Conservation (phyloP, 1,284 basidiomycete genomes). For the Neolentinus lepideus region DNA sequence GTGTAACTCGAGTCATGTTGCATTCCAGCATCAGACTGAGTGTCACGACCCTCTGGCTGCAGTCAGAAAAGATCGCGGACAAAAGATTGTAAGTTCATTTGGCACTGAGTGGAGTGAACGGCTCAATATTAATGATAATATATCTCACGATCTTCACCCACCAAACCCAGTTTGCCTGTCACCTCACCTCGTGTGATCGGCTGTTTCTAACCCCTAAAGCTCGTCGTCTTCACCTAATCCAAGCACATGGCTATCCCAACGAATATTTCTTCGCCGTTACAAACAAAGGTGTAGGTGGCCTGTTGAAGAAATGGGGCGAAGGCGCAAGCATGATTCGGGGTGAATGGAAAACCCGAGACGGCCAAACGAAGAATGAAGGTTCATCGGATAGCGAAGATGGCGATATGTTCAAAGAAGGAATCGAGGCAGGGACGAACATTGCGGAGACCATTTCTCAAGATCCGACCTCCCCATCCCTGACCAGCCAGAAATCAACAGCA, state of each 20-base stretch:
- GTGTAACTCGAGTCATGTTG: neutral
- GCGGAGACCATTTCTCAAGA: neutral
- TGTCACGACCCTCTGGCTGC: conserved; percentile 80
- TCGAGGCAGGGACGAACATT: neutral
- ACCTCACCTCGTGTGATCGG: conserved; percentile 56
- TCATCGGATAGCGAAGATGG: neutral
- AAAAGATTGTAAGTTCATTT: conserved; percentile 68
- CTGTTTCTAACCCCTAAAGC: conserved; percentile 72
- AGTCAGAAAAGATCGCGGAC: conserved; percentile 71
- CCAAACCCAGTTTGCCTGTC: conserved; percentile 69
- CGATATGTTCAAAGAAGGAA: conserved; percentile 6
- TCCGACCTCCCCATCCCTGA: too few species aligned
- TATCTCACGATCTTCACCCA: neutral
- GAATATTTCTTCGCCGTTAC: conserved; percentile 86
- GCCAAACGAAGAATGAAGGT: conserved; percentile 19
- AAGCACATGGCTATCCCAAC: conserved; percentile 76
- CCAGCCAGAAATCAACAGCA: too few species aligned
- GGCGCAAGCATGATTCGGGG: conserved; percentile 70
- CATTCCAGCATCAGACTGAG: conserved; percentile 72
- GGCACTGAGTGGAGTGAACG: neutral
- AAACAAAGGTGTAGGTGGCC: conserved; percentile 78
- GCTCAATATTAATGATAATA: neutral
- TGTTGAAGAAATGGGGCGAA: conserved; percentile 71
- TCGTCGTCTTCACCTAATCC: conserved; percentile 76
- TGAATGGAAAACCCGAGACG: conserved; percentile 54